Percentiles rank a stretch among this genome's conserved stretches.
Conservation (phyloP, 2,329 filamentous ascomycete species). For the Alternaria ventricosa region DNA sequence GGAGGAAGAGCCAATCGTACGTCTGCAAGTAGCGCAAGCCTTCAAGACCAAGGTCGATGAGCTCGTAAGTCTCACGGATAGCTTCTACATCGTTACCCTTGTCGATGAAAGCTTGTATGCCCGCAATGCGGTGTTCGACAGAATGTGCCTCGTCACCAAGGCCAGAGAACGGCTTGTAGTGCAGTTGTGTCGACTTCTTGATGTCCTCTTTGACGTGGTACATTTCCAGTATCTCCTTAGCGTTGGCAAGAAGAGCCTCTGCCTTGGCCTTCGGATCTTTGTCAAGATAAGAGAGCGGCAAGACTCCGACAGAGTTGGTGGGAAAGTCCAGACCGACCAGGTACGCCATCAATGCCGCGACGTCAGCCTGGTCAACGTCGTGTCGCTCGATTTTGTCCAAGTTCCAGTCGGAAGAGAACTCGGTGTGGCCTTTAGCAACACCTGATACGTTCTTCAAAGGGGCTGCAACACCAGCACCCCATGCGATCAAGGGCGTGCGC, state of each 20-base stretch:
- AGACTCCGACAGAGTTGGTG: constrained; percentile 92
- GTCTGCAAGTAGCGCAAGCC: constrained; percentile 94
- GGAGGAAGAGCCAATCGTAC: constrained; percentile 96
- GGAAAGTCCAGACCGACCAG: constrained; percentile 87
- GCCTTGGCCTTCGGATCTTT: constrained; percentile 79
- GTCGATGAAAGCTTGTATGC: constrained; percentile 73
- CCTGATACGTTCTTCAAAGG: constrained; percentile 65
- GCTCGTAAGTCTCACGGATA: constrained; percentile 75
- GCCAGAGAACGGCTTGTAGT: constrained; percentile 76
- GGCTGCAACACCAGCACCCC: constrained; percentile 88
- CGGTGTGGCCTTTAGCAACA: constrained; percentile 82
- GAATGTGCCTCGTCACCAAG: constrained; percentile 70
- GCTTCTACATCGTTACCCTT: constrained; percentile 73
- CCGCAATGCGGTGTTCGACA: constrained; percentile 69
- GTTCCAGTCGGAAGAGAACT: constrained; percentile 86
- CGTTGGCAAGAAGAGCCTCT: constrained; percentile 82
- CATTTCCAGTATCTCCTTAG: constrained; percentile 89
- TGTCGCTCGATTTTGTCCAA: constrained; percentile 81
- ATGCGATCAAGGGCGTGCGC: constrained; percentile 86
- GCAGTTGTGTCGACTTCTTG: constrained; percentile 77
- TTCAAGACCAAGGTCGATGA: constrained; percentile 78
- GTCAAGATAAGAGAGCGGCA: constrained; percentile 83
- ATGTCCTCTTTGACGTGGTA: constrained; percentile 90
- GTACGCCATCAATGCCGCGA: constrained; percentile 95
- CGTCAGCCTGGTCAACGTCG: constrained; percentile 91